Evolutionary conservation across 2,329 filamentous ascomycete species (phyloP), one percentile per base, ranked within the genome.

Genomic region (Verticillium nubilum): DNA sequence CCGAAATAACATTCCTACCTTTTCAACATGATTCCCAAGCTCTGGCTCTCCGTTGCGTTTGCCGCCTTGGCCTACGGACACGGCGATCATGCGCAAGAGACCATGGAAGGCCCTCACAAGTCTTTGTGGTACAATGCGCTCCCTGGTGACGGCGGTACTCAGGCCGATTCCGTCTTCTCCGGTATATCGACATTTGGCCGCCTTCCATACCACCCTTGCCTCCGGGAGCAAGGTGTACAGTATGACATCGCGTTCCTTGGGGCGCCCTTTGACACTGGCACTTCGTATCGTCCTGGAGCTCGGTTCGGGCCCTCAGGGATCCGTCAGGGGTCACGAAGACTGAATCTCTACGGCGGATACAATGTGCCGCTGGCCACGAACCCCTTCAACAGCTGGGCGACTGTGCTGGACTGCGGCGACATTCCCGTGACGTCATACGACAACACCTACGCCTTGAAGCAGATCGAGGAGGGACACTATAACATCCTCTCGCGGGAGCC

Each of bases 191-290:
- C 91, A 7, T 95, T 95, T 70, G 91, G 90, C 12, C 86, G 90
- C 56, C 77, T 95, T 50, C 86, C 87, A 5, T 95, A 96, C 74
- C 84, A 82, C 60, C 89, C 90, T 3, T 96, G 91, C 70, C 79
- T 96, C 4, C 79, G 84, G n/a, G 87, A 83, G 62, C 80, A 85
- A 47, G 81, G 86, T 27, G 86, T 88, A 64, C 85, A 87, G 67
- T 96, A 89, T 67, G 91, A 96, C 65, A 93, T 96, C 73, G 91
- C 91, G 1, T 95, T 96, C 72, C 84, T 95, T 56, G 91, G 88
- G 52, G 90, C 90, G 47, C 91, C 91, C 0, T 95, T 95, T 66
- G 91, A 96, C 71, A 94, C 91, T 1, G 90, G 90, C 57, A 95
- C 90, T 27, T 93, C 90, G 0, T 96, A 96, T 74, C 80, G 91